These are phyloP conservation scores for Yamadazyma songkhlaensis DNA, from an alignment of 1,139 yeast genomes.

Conservation along the genomic window DNA sequence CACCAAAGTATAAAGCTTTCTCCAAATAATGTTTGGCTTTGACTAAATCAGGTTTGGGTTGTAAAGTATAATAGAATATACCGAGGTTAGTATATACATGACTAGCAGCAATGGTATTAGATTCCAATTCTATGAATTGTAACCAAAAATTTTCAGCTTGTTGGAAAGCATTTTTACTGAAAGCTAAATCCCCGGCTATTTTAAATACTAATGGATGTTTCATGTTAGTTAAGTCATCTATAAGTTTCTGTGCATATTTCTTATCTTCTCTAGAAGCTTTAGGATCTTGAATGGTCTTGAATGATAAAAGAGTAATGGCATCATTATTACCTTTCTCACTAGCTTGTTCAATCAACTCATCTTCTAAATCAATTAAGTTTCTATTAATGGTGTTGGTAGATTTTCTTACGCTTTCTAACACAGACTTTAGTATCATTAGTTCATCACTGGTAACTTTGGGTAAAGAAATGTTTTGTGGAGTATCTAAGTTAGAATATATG, in stretches of 20 bases:
- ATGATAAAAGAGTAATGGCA: constrained; percentile 73
- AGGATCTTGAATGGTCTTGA: constrained; percentile 46
- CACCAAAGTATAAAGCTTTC: constrained; percentile 57
- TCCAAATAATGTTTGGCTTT: constrained; percentile 59
- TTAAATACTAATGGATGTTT: constrained; percentile 72
- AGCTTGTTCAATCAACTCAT: constrained; percentile 70
- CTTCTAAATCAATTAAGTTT: constrained; percentile 59
- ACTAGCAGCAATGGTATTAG: constrained; percentile 58
- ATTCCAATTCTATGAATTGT: constrained; percentile 54
- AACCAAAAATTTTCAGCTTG: constrained; percentile 61
- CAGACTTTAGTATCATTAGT: constrained; percentile 64
- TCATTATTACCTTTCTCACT: constrained; percentile 82
- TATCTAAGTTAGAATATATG: constrained; percentile 46
- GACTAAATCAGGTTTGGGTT: constrained; percentile 45
- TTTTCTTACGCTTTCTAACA: constrained; percentile 59
- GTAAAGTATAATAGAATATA: constrained; percentile 38
- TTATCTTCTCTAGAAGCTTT: constrained; percentile 50
- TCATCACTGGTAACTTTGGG: constrained; percentile 57
- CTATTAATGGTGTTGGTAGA: constrained; percentile 58
- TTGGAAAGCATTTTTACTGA: constrained; percentile 37
- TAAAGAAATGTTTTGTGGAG: constrained; percentile 29
- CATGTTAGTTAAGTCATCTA: constrained; percentile 57
- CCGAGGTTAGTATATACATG: constrained; percentile 78
- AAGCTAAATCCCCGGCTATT: constrained; percentile 71
- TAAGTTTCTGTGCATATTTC: constrained; percentile 57